Evolutionary conservation across 2,329 filamentous ascomycete species (phyloP).

Genomic region (Aaosphaeria pasadenensis): DNA sequence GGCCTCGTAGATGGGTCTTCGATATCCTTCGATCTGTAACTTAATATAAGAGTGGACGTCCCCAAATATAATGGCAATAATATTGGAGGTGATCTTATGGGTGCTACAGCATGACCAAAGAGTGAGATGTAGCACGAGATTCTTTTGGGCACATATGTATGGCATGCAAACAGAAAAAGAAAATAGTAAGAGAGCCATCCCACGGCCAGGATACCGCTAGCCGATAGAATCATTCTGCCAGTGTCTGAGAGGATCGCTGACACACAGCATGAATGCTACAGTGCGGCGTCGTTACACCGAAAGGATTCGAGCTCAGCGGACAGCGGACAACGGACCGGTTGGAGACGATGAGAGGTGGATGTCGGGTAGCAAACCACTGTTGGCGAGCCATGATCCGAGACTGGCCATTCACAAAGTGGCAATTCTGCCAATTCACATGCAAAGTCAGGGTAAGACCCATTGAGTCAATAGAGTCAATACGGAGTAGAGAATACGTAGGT

Average conservation of each 20-base stretch:
- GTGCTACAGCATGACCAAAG: slow-evolving; percentile 28
- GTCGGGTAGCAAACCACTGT: slow-evolving; percentile 14
- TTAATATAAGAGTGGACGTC: slow-evolving; percentile 17
- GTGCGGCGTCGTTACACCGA: slow-evolving; percentile 27
- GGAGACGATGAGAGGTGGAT: slow-evolving; percentile 7
- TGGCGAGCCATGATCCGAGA: slow-evolving; percentile 7
- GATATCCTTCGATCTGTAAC: slow-evolving; percentile 10
- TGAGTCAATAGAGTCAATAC: slow-evolving; percentile 1
- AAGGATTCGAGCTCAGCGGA: slow-evolving; percentile 15
- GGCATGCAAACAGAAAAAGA: slow-evolving; percentile 10
- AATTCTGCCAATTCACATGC: slow-evolving; percentile 13
- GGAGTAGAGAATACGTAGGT: no score
- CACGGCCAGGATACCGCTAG: slow-evolving; percentile 11
- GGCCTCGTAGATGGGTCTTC: slow-evolving; percentile 16
- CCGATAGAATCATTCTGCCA: slow-evolving; percentile 16
- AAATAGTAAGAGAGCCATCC: slow-evolving; percentile 16
- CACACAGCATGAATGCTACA: slow-evolving; percentile 23
- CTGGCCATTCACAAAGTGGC: slow-evolving; percentile 5
- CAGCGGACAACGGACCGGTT: slow-evolving; percentile 12
- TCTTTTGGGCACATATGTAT: slow-evolving; percentile 19
- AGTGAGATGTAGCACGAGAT: slow-evolving; percentile 26
- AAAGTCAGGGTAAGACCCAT: slow-evolving; percentile 8
- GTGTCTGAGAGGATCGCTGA: slow-evolving; percentile 19
- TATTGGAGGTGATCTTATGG: slow-evolving; percentile 24
- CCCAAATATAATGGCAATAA: slow-evolving; percentile 28